These are phyloP conservation scores for Aspergillus jensenii DNA, from an alignment of 2,329 filamentous ascomycete species.

Conservation along the genomic window DNA sequence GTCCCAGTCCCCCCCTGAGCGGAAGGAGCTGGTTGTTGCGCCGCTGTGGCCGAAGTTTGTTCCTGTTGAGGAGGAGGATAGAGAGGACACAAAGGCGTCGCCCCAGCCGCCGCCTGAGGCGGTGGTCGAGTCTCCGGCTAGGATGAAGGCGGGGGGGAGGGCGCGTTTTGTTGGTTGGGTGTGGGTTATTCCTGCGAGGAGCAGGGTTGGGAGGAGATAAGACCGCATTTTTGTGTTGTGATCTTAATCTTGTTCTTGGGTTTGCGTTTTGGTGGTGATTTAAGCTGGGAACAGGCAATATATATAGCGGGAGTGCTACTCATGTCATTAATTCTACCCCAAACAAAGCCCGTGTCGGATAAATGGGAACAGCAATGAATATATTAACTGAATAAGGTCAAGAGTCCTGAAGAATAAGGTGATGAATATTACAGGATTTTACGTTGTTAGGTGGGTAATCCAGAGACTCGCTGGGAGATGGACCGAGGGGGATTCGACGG, in stretches of 20 bases:
- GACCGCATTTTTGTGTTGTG: background rate
- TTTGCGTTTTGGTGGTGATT: no score
- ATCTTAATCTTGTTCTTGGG: no score
- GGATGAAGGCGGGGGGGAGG: constrained; percentile 7
- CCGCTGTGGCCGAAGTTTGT: constrained; percentile 13
- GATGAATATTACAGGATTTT: background rate
- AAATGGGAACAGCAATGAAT: background rate
- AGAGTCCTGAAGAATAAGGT: background rate
- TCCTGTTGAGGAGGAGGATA: constrained; percentile 4
- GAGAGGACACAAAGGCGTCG: constrained; percentile 8
- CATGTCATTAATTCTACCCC: no score
- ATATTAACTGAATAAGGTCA: background rate
- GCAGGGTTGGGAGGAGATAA: background rate
- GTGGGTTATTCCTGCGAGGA: background rate
- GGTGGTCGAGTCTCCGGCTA: constrained; percentile 16
- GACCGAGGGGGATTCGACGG: background rate
- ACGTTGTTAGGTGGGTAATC: no score
- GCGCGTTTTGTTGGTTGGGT: background rate
- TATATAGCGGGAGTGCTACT: no score
- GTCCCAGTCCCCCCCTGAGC: constrained; percentile 11
- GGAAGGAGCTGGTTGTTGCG: constrained; percentile 12
- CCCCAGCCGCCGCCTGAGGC: constrained; percentile 15
- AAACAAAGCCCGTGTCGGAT: background rate
- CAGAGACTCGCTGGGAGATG: background rate
- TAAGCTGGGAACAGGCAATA: no score